Conservation (phyloP, 345 rosid species). For the Corymbia maculata region DNA sequence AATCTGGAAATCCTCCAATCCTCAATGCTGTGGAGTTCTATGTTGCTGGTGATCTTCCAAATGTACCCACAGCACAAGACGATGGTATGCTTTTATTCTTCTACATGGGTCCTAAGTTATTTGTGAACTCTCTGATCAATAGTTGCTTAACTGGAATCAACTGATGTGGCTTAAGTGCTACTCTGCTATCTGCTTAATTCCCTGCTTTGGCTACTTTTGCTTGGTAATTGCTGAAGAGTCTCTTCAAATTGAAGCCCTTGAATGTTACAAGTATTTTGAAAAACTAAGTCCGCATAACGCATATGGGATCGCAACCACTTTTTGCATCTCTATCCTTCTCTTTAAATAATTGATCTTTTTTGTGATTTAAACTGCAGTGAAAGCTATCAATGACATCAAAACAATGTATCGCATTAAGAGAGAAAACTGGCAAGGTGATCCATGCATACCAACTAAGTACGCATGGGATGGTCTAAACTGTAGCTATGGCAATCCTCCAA, state of each 20-base stretch:
- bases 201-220: too few relatives aligned
- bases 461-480: background rate
- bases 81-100: background rate
- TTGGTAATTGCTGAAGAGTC: background rate
- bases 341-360: background rate
- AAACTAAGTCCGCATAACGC: background rate
- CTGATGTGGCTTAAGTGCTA: accelerated
- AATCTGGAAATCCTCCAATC: background rate
- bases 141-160: background rate
- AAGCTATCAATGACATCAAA: background rate
- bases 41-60: conserved; percentile 4
- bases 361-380: conserved; percentile 9
- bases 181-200: too few relatives aligned
- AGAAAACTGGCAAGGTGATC: background rate
- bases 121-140: background rate
- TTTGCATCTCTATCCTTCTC: background rate
- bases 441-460: background rate
- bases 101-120: background rate
- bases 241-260: background rate
- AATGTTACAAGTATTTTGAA: background rate
- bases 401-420: background rate
- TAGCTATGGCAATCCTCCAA: background rate
- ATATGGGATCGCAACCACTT: background rate
- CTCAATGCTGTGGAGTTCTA: conserved; percentile 33
- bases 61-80: background rate